Evolutionary conservation across 2,329 filamentous ascomycete species (phyloP).

Genomic region (Penicillium sp.): DNA sequence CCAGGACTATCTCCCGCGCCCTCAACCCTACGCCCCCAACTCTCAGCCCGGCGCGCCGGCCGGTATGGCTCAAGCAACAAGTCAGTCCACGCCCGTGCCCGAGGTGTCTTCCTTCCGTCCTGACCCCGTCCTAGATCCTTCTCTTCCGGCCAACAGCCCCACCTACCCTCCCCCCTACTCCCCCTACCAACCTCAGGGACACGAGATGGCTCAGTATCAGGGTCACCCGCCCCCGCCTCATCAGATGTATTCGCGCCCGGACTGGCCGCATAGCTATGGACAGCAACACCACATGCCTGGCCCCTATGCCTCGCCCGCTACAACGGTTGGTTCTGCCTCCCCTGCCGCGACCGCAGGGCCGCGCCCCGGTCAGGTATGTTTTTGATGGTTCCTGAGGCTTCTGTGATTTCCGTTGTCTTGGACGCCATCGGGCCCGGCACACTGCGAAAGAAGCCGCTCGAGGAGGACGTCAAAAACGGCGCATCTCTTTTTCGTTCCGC

Average conservation of each 20-base stretch:
- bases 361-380: constrained; percentile 62
- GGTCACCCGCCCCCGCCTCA: constrained; percentile 47
- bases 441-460: neutral
- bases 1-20: constrained; percentile 81
- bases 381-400: constrained; percentile 37
- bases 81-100: constrained; percentile 72
- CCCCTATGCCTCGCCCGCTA: constrained; percentile 52
- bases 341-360: constrained; percentile 60
- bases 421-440: constrained; percentile 22
- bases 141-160: constrained; percentile 88
- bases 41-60: constrained; percentile 67
- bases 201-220: constrained; percentile 77
- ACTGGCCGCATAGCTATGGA: constrained; percentile 47
- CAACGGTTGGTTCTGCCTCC: constrained; percentile 59
- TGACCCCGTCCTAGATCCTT: constrained; percentile 99
- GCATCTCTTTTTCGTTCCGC: constrained; percentile 16
- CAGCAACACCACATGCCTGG: constrained; percentile 50
- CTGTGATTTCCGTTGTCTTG: constrained; percentile 30
- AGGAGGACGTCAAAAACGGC: constrained; percentile 27
- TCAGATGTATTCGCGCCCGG: constrained; percentile 48
- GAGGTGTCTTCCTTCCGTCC: constrained; percentile 61
- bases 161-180: constrained; percentile 86
- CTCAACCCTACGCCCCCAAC: constrained; percentile 69
- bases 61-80: constrained; percentile 98
- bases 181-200: constrained; percentile 75